These are phyloP conservation scores for Sutorius eximius DNA, from an alignment of 1,284 basidiomycete genomes.

Conservation along the genomic window DNA sequence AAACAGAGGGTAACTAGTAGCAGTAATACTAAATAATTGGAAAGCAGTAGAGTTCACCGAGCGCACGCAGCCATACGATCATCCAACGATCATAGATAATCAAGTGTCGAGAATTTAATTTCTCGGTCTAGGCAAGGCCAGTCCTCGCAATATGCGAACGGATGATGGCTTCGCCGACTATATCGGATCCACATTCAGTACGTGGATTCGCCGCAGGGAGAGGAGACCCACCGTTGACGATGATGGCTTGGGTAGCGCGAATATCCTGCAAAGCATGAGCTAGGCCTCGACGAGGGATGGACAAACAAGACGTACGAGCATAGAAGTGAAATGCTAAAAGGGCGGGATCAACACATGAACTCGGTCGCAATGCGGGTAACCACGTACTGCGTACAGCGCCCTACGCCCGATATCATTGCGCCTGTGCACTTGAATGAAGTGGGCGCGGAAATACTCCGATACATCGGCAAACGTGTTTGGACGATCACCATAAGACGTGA, in stretches of 20 bases:
- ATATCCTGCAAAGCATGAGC: conserved; percentile 50
- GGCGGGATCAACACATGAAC: conserved; percentile 14
- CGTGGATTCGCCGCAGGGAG: not conserved
- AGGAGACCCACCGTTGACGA: conserved; percentile 58
- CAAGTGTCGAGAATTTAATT: not conserved
- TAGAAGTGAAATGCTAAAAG: conserved; percentile 71
- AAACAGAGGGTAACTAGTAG: conserved; percentile 31
- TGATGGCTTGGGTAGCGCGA: conserved; percentile 71
- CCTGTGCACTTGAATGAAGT: conserved; percentile 72
- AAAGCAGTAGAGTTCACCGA: conserved; percentile 19
- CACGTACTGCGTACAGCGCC: conserved; percentile 62
- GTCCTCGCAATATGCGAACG: conserved; percentile 57
- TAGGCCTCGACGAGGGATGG: not conserved
- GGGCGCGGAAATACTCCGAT: conserved; percentile 74
- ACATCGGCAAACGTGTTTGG: conserved; percentile 71
- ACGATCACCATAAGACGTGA: conserved; percentile 75
- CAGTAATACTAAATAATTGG: conserved; percentile 21
- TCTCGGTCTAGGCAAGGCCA: conserved; percentile 44
- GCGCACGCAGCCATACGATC: conserved; percentile 7
- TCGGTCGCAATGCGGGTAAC: conserved; percentile 4
- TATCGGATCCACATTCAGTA: conserved; percentile 6
- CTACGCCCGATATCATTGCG: conserved; percentile 61
- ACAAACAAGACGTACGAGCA: conserved; percentile 56
- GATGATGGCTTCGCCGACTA: conserved; percentile 66
- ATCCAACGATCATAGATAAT: conserved; percentile 14